Base-by-base conservation (phyloP, 352 stramenopile species). In the Phytophthora pistaciae region DNA sequence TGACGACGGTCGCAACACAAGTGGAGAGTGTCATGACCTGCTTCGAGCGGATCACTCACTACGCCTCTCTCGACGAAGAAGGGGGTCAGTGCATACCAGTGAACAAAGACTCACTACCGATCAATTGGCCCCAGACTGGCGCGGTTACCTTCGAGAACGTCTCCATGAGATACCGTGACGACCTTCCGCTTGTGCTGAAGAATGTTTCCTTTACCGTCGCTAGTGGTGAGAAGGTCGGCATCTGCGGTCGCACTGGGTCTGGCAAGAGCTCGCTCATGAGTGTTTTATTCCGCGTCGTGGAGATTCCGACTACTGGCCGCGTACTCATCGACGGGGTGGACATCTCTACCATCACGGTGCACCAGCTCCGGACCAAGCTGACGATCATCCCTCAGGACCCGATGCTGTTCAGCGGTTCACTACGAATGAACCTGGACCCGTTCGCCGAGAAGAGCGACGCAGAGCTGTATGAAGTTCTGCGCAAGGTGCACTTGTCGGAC, bases 391-490 rank as follows among this genome's bases (percentile, higher is more conserved):
- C 96, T 3, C 78, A 85, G 40, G 93, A 98, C 66, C 94, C 95
- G 36, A 90, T 98, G 25, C 62, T 98, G 10, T 98, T 98, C 66
- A 91, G 79, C 33, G 95, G 95, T 1, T 93, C 84, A 13, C 70
- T 98, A 14, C 84, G 92, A n/a, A 85, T 85, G 50, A 98, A 98
- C 75, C 65, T 98, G 10, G 93, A 98, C 68, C 95, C 94, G 29
- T 97, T 96, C 52, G 68, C 52, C 1, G 56, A 91, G 36, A 91
- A 91, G 71, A 82, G 60, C 18, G 91, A 97, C 50, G 71, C 75
- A 0, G 75, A 84, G 27, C 57, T 88, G 18, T 85, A 63, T 49
- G 54, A 66, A n/a, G 85, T 91, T 1, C 56, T 94, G 13, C 79
- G 88, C 10, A 61, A 81, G 9, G 80, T 90, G 23, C 92, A 74